Percentiles rank a stretch among this genome's conserved stretches.
Evolutionary conservation across 2,329 filamentous ascomycete species (phyloP).

Genomic region (Cladosporium sp.): DNA sequence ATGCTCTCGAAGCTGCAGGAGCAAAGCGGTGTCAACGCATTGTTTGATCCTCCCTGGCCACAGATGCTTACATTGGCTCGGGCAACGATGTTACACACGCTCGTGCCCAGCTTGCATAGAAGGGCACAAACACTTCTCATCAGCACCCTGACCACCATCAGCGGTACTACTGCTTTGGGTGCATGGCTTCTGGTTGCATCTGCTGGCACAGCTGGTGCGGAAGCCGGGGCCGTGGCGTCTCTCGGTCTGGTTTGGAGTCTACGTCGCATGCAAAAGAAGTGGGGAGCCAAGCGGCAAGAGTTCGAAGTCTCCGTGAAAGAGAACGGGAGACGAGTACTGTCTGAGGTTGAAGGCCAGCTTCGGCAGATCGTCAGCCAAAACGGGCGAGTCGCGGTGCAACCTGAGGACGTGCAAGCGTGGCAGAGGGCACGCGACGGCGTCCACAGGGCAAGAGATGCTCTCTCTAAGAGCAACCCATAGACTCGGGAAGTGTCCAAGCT

Average conservation of each 20-base stretch:
- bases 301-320: conserved; percentile 52
- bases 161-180: conserved; percentile 47
- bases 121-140: conserved; percentile 52
- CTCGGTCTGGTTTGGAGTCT: conserved; percentile 53
- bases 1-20: conserved; percentile 22
- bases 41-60: conserved; percentile 55
- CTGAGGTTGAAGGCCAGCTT: conserved; percentile 47
- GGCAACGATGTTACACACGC: conserved; percentile 37
- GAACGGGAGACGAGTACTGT: conserved; percentile 51
- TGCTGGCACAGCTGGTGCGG: conserved; percentile 47
- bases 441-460: conserved; percentile 39
- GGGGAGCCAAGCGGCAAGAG: conserved; percentile 47
- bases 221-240: conserved; percentile 54
- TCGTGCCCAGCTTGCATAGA: conserved; percentile 40
- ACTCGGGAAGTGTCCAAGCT: neutral
- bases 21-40: conserved; percentile 25
- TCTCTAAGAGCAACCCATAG: conserved; percentile 28
- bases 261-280: conserved; percentile 52
- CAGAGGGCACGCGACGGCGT: conserved; percentile 40
- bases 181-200: conserved; percentile 51
- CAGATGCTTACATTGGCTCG: conserved; percentile 67
- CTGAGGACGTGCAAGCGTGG: conserved; percentile 35
- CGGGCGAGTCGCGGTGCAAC: conserved; percentile 32
- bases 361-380: conserved; percentile 41
- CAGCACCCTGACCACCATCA: conserved; percentile 67